Base-by-base conservation (phyloP, 352 stramenopile species). In the Phytophthora pisi region DNA sequence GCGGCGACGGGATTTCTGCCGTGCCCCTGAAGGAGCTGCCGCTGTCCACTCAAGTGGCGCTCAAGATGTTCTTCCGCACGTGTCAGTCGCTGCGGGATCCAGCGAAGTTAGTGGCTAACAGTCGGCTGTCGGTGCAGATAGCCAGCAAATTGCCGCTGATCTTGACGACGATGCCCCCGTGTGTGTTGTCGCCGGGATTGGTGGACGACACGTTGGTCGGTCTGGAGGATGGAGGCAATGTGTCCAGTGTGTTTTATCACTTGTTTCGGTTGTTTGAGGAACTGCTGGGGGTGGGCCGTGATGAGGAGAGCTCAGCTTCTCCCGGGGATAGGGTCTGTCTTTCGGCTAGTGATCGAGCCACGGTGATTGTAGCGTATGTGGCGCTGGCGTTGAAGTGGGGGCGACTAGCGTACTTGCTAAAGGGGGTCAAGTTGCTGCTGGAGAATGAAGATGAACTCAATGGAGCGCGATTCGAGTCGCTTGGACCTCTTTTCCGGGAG, bases 301-400 rank as follows among this genome's bases (percentile, higher is more conserved):
- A 36, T 3, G 26, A 56, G 1, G 61, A 6, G 4, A 56, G 15
- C 4, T 50, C 36, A n/a, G 7, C 36, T 13, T 0, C 13, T 43
- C 36, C 20, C 2, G 23, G n/a, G 20, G 56, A 47, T 15, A 15
- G 23, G 0, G 47, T 56, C 0, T 64, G 46, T 45, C 36, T 84
- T 9, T 64, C 64, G 18, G 9, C 26, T 5, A 60, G 8, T 15
- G 78, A 92, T 16, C 64, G 65, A 31, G 70, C 70, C 2, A 71
- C 54, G 4, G 60, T 88, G 7, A 51, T 89, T 1, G 67, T 78
- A 23, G 84, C 84, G 2, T 90, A 85, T 30, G 73, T 90, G 5
- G 85, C 82, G 9, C 42, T 95, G 23, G 82, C 75, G 51, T 74
- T 95, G 49, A 95, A 93, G 70, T 86, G 77, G 64, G 87, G 84